These are phyloP conservation scores for Trichosporon faecale DNA, from an alignment of 1,284 basidiomycete species.

Conservation along the genomic window DNA sequence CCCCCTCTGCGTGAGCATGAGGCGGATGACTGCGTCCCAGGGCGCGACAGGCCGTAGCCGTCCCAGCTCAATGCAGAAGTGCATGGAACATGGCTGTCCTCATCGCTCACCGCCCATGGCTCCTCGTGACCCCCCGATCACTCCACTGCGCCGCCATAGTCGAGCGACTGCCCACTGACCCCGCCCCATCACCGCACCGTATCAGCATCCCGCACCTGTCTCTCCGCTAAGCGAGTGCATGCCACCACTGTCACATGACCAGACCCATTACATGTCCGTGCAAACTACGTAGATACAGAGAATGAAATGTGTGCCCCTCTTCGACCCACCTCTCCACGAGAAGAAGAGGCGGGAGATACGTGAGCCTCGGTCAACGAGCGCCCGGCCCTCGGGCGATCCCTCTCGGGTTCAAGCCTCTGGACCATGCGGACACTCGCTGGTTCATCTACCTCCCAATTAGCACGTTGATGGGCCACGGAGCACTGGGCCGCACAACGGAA, in stretches of 20 bases:
- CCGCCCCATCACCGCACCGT: background rate
- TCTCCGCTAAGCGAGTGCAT: no score
- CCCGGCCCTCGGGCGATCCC: slow-evolving; percentile 17
- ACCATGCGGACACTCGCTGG: background rate
- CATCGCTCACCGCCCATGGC: background rate
- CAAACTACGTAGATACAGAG: background rate
- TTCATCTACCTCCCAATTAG: slow-evolving; percentile 22
- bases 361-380: slow-evolving; percentile 32
- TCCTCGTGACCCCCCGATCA: background rate
- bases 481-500: slow-evolving; percentile 13
- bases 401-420: slow-evolving; percentile 12
- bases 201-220: background rate
- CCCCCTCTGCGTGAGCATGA: background rate
- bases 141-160: background rate
- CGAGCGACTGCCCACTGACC: background rate
- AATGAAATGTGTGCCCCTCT: slow-evolving; percentile 42
- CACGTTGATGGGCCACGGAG: slow-evolving; percentile 12
- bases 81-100: background rate
- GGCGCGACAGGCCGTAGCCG: background rate
- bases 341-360: slow-evolving; percentile 50
- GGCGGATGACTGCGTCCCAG: background rate
- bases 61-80: background rate
- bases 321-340: slow-evolving; percentile 50
- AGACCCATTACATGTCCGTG: background rate
- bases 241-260: background rate